phyloP scores from a whole-genome alignment of 2,329 filamentous ascomycete species.

The Pseudopithomyces chartarum region DNA sequence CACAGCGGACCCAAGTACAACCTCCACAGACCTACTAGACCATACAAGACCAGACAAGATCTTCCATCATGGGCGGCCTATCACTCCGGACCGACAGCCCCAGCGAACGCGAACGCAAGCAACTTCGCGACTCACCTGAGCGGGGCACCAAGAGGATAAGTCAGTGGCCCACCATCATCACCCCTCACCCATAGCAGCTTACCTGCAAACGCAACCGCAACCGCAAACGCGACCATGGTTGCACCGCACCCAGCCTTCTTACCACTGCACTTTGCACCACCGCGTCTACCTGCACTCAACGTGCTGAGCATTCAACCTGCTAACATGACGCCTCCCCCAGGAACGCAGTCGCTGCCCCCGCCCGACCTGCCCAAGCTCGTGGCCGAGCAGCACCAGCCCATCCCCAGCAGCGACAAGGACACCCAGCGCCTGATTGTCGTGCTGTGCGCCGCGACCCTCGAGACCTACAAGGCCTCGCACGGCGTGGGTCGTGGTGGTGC shows the following conservation, averaged over 20 bases:
- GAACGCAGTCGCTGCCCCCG: constrained; percentile 90
- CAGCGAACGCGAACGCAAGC: constrained; percentile 26
- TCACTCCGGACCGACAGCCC: constrained; percentile 24
- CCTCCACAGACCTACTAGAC: not conserved
- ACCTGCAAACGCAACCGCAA: too few relatives aligned
- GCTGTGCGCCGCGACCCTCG: constrained; percentile 93
- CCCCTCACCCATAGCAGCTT: not conserved
- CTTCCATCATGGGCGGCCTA: constrained; percentile 21
- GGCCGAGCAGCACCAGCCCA: constrained; percentile 87
- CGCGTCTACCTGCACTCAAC: constrained; percentile 7
- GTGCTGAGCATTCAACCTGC: constrained; percentile 20
- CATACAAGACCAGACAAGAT: too few relatives aligned
- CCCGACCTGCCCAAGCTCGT: constrained; percentile 89
- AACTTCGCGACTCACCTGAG: constrained; percentile 40
- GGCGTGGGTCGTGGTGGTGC: constrained; percentile 66
- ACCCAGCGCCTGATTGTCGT: constrained; percentile 92
- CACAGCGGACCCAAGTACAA: constrained; percentile 1
- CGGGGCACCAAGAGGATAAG: constrained; percentile 44
- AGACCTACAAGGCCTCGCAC: constrained; percentile 92
- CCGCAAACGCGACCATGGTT: too few relatives aligned
- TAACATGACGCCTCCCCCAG: constrained; percentile 32
- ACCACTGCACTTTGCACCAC: not conserved
- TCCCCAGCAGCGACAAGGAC: constrained; percentile 85
- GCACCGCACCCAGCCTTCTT: not conserved
- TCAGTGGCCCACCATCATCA: constrained; percentile 26